These are phyloP conservation scores for Peronospora farinosa DNA, from an alignment of 352 stramenopile genomes.

Conservation along the genomic window DNA sequence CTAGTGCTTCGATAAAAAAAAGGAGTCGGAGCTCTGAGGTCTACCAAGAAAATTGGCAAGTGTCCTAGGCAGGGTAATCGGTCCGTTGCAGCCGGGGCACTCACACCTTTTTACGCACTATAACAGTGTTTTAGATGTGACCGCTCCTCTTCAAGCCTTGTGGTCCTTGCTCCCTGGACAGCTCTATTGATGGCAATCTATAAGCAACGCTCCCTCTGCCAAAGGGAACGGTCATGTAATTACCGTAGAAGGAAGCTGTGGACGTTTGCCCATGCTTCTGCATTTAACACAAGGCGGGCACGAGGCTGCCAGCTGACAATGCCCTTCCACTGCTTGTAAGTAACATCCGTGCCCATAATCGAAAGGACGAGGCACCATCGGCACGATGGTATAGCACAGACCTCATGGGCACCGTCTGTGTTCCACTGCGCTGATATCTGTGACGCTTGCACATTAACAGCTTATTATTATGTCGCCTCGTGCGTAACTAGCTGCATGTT, in stretches of 20 bases:
- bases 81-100: not conserved
- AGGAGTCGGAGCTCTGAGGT: not conserved
- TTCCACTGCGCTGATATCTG: too few species aligned
- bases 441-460: too few species aligned
- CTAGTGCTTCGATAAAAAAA: not conserved
- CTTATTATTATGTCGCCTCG: too few species aligned
- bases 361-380: too few species aligned
- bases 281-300: constrained; percentile 7
- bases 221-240: not conserved
- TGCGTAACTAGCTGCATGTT: too few species aligned
- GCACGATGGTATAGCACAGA: too few species aligned
- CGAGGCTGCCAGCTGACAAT: constrained; percentile 20
- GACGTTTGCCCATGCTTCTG: constrained; percentile 1
- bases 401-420: too few species aligned
- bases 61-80: constrained; percentile 2
- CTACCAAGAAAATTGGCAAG: constrained; percentile 15
- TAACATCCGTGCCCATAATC: constrained; percentile 7
- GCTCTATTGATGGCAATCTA: not conserved
- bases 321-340: constrained; percentile 20
- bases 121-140: not conserved
- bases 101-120: not conserved
- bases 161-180: not conserved
- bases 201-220: constrained; percentile 9
- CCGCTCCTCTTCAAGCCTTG: not conserved
- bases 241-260: not conserved